phyloP scores from a whole-genome alignment of 2,329 filamentous ascomycete genomes.

The Dactylellina sp. region DNA sequence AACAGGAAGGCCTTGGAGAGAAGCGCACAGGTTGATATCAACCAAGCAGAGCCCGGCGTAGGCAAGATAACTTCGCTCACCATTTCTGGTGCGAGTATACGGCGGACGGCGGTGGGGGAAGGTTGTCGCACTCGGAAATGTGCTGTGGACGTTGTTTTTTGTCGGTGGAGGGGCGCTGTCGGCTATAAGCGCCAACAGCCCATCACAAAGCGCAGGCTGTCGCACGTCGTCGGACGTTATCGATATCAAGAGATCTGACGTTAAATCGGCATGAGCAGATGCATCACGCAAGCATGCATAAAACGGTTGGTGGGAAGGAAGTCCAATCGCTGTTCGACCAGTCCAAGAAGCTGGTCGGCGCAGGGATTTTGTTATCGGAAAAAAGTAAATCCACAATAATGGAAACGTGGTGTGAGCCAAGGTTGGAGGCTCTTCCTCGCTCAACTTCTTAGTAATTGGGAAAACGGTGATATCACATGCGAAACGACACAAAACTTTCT shows the following conservation, averaged over 20 bases:
- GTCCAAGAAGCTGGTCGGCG: constrained; percentile 28
- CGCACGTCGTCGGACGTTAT: neutral
- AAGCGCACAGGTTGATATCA: constrained; percentile 79
- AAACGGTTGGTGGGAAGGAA: constrained; percentile 6
- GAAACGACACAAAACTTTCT: constrained; percentile 2
- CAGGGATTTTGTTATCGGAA: constrained; percentile 29
- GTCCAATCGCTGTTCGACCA: neutral
- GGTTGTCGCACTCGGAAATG: neutral
- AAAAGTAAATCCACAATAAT: constrained; percentile 54
- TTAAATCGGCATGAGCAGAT: too few relatives aligned
- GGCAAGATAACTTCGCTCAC: constrained; percentile 38
- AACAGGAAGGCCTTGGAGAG: constrained; percentile 81
- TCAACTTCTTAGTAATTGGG: constrained; percentile 6
- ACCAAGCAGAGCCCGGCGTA: constrained; percentile 70
- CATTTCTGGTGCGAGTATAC: constrained; percentile 12
- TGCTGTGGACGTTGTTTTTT: constrained; percentile 16
- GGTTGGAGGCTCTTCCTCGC: constrained; percentile 32
- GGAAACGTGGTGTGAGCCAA: constrained; percentile 53
- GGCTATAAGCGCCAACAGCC: constrained; percentile 14
- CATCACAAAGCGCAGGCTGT: neutral
- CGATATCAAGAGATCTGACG: neutral
- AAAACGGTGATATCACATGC: constrained; percentile 54
- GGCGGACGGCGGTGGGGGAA: neutral
- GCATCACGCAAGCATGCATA: constrained; percentile 11
- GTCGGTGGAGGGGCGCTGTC: neutral